Conservation (phyloP, 352 stramenopile species). For the Phytopythium aichiense region DNA sequence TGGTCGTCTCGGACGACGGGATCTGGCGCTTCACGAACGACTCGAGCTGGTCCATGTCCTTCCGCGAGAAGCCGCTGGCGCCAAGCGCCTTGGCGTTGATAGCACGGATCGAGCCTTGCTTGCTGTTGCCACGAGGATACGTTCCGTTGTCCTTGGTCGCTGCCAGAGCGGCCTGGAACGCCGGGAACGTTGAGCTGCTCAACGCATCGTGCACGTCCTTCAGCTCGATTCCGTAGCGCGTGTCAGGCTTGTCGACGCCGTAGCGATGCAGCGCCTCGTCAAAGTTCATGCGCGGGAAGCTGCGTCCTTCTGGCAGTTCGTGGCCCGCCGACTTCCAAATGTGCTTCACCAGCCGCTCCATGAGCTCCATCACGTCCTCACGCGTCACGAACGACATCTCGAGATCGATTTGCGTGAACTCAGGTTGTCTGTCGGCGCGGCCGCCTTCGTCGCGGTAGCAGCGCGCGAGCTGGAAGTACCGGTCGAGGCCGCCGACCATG, state of each 20-base stretch:
- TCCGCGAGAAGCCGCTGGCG: slow-evolving; percentile 56
- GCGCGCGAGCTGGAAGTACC: slow-evolving; percentile 88
- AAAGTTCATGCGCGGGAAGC: slow-evolving; percentile 71
- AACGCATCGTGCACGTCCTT: slow-evolving; percentile 48
- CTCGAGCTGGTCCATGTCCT: slow-evolving; percentile 65
- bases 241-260: slow-evolving; percentile 86
- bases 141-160: slow-evolving; percentile 2
- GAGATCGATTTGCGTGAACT: slow-evolving; percentile 91
- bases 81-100: slow-evolving; percentile 72
- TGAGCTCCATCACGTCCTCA: slow-evolving; percentile 68
- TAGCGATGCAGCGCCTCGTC: slow-evolving; percentile 74
- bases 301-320: slow-evolving; percentile 20
- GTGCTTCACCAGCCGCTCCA: slow-evolving; percentile 68
- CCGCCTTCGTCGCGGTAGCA: slow-evolving; percentile 90
- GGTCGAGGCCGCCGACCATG: slow-evolving; percentile 85
- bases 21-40: slow-evolving; percentile 44
- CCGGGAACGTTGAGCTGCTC: slow-evolving; percentile 28
- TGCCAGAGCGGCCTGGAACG: slow-evolving; percentile 36
- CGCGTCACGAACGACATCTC: slow-evolving; percentile 86
- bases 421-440: slow-evolving; percentile 83
- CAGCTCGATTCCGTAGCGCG: slow-evolving; percentile 70
- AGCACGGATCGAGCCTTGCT: slow-evolving; percentile 42
- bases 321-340: slow-evolving; percentile 59
- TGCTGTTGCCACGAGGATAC: slow-evolving; percentile 16
- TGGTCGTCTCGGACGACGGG: slow-evolving; percentile 14